A percentile compares a stretch with the other conserved stretches of the same genome.
Evolutionary conservation across 768 basidiomycete genomes (phyloP).

Genomic region (Collybiopsis confluens): DNA sequence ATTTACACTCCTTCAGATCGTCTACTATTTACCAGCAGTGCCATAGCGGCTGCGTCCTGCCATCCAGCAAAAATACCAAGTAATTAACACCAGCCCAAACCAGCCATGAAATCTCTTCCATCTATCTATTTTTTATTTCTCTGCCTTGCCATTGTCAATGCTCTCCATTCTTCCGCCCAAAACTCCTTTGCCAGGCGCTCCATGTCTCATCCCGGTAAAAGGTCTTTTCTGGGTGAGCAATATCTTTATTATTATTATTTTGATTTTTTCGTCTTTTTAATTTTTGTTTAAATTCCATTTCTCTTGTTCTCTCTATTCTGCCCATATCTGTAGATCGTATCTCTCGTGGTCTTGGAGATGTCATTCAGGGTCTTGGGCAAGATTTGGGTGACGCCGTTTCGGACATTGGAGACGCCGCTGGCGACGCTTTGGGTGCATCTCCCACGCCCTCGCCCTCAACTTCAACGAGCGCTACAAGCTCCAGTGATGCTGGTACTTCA

Average conservation of each 20-base stretch:
- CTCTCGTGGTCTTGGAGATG: not conserved
- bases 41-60: slow-evolving; percentile 1
- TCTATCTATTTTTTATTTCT: slow-evolving; percentile 4
- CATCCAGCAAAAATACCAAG: not conserved
- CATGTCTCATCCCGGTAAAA: not conserved
- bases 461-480: not conserved
- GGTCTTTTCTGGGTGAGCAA: not conserved
- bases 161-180: slow-evolving; percentile 3
- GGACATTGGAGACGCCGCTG: not conserved
- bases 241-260: not conserved
- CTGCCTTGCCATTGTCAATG: not conserved
- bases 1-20: slow-evolving; percentile 2
- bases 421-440: not conserved
- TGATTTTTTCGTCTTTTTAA: not conserved
- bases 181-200: slow-evolving; percentile 7
- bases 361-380: not conserved
- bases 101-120: slow-evolving; percentile 3
- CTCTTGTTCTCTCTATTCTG: too few species aligned
- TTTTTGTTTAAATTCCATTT: not conserved
- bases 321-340: too few species aligned
- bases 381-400: not conserved
- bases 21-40: not conserved
- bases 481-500: too few species aligned
- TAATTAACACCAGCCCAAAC: not conserved
- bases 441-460: not conserved